Base-by-base conservation (phyloP, 2,329 filamentous ascomycete genomes). In the Botrytis elliptica region DNA sequence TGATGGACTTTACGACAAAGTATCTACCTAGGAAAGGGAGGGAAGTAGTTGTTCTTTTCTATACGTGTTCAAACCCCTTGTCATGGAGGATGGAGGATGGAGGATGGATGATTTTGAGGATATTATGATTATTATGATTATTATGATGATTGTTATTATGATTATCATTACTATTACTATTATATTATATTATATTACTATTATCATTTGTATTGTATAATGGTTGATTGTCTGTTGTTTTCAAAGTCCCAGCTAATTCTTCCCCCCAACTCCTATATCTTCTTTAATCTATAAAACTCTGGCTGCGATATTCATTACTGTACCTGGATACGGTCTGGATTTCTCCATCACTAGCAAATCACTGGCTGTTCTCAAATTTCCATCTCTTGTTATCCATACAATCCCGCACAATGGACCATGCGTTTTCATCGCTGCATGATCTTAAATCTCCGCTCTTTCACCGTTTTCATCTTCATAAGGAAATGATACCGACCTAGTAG, bases 61-160 rank as follows among this genome's bases (percentile, higher is more conserved):
- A 70, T 33, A 70, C 68, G 68, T 70, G 68, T 63, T 22, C 57
- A 60, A 38, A 16, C 55, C 57, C 68, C 68, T 46, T 49, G 40
- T 22, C 18, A 14, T 44, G 12, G 38, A 64, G 5, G 20, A 36
- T 4, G 14, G 10, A 36, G 33, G 33, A 14, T 44, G 12, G 38
- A 64, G 10, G 20, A 36, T 4, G 14, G 10, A 36, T 33, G 14
- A 20, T 33, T 18, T 33, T 20, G 55, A 57, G 14, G 29, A 29
- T 55, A 20, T 49, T 25, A 0, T 29, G 14, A 55, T 3, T 29
- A 18, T 18, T 16, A n/a, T 25, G 1, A 55, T 55, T 16, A n/a
- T 14, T 33, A 33, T 33, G 33, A 33, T 33, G 22, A 49, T 25
- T 20, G 18, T 36, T 60, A 60, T 36, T 57, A 33, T 20, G 12